Evolutionary conservation across 805 yeast genomes (phyloP), one percentile per base, ranked within the genome.

Genomic region (Lachancea kluyveri): DNA sequence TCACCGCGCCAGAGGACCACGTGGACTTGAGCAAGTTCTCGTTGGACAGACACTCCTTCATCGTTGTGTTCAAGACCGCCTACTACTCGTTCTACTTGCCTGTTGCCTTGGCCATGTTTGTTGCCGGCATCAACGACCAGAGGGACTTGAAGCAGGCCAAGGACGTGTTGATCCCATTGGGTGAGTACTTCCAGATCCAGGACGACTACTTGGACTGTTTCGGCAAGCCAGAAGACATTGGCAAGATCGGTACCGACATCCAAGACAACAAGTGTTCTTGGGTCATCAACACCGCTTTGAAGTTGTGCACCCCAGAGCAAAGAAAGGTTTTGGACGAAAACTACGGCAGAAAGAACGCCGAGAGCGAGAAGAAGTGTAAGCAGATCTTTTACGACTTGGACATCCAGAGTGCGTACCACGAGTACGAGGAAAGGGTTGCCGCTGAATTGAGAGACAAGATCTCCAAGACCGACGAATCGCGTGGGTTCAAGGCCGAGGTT

Each of bases 261-360:
- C 83, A 83, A 66, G 99, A 92, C 64, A 92, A 92, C 75, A 92
- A 92, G 64, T 92, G 99, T 64, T 83, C 96, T 26, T 92, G 99
- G 99, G 78, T 92, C 35, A 74, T 92, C 51, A 92, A 92, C 70
- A 83, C 85, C 48, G 98, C 98, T 6, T 73, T 92, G 50, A 72
- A 79, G 57, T 65, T 78, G 45, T 90, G 74, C 32, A 69, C 74
- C 17, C 74, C 86, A 24, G 92, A 78, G 42, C 96, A 92, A 67
- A 81, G 96, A 62, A 60, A 68, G 45, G 38, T 81, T 3, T 72
- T 92, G 45, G 97, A 92, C 53, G 79, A 68, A 28, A 85, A 92
- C 68, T 92, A 92, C 57, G 99, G 98, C 47, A 69, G 74, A 51
- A 92, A 87, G 62, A 77, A 84, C 53, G 62, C 75, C 33, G 72